Evolutionary conservation across 768 basidiomycete species (phyloP), one percentile per base, ranked within the genome.

Genomic region (Phallus indusiatus): DNA sequence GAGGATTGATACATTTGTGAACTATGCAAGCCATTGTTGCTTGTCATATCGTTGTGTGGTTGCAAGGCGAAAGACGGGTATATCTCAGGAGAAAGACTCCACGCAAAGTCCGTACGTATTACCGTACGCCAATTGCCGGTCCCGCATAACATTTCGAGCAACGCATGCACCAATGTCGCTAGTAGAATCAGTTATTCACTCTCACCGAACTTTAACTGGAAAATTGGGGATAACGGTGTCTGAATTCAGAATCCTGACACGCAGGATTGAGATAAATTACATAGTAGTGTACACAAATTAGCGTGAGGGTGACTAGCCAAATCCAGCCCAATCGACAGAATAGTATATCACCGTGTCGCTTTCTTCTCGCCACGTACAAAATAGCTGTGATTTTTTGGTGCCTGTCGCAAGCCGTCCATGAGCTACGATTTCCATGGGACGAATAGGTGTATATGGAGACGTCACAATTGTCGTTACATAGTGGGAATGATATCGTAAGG

Each of bases 361-460:
- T 53, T 76, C 77, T 36, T 90, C 85, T 65, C 95, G 84, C 87
- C 89, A 96, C 34, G 85, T 83, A 65, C 93, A 96, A 2, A 98
- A 73, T 33, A 98, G 73, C 69, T 97, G 94, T 0, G 92, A 83
- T 72, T 99, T 99, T 72, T 97, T 98, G 9, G 96, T 97, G 11
- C 90, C 96, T 3, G 96, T 99, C 1, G 95, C 96, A 35, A 99
- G 73, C 35, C 96, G 80, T 17, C 96, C 96, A 68, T 94, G 94
- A 0, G 95, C 94, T 21, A 99, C 89, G 50, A 99, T 81, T 70
- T 98, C 93, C 83, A 95, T 90, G 5, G 96, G 94, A 52, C 79
- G 76, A 54, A 99, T 76, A 1, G 76, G 63, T 12, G 82, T 67
- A 51, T 70, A 63, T 1, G 81, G 81, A 7, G 87, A 82, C 12